Conservation (phyloP, 1,284 basidiomycete genomes). For the Stereum hirsutum region DNA sequence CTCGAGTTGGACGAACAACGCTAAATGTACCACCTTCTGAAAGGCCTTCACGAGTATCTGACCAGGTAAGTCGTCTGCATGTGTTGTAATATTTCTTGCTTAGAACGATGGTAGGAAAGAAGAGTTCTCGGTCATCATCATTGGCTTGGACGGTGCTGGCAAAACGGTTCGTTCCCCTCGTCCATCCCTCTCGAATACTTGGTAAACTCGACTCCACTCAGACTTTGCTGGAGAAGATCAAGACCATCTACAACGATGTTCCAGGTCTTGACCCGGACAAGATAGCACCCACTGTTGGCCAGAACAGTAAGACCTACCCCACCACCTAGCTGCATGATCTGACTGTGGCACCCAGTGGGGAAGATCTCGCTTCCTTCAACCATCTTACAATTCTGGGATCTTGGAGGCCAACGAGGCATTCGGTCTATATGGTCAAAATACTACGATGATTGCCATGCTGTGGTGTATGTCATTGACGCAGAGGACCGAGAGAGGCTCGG, state of each 20-base stretch:
- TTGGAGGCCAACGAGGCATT: conserved; percentile 88
- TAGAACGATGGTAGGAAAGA: conserved; percentile 47
- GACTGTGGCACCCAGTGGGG: conserved; percentile 50
- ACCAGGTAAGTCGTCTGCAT: conserved; percentile 56
- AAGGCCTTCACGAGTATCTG: conserved; percentile 81
- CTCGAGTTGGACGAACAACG: background rate
- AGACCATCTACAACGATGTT: conserved; percentile 80
- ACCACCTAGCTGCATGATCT: background rate
- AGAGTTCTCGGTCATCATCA: conserved; percentile 89
- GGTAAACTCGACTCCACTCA: conserved; percentile 19
- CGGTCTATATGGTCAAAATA: conserved; percentile 89
- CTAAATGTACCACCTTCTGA: conserved; percentile 83
- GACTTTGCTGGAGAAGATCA: conserved; percentile 89
- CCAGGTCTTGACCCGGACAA: conserved; percentile 82
- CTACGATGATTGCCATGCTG: conserved; percentile 91
- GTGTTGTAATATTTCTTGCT: conserved; percentile 8
- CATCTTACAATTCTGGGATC: conserved; percentile 89
- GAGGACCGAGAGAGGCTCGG: conserved; percentile 77
- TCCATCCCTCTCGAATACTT: background rate
- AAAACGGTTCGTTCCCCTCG: conserved; percentile 61
- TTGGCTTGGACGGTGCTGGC: conserved; percentile 83
- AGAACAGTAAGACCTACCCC: conserved; percentile 67
- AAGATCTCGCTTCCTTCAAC: conserved; percentile 87
- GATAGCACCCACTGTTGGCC: conserved; percentile 90
- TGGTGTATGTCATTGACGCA: conserved; percentile 88